Conservation (phyloP, 345 rosid species). For the Excoecaria cochinchinensis region DNA sequence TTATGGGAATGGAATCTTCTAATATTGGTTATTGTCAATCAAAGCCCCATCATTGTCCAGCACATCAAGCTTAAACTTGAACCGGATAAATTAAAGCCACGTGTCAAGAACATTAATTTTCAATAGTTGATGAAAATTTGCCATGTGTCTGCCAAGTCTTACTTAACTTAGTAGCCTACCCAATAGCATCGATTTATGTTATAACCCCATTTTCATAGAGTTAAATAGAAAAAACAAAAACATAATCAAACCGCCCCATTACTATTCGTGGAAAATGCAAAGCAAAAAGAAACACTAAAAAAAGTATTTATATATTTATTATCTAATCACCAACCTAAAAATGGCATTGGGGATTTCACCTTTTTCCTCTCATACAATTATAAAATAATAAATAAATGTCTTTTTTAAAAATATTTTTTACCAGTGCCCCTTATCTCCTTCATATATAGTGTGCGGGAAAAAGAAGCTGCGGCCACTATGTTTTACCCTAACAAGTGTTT, state of each 20-base stretch:
- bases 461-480: slow-evolving; percentile 20
- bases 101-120: slow-evolving; percentile 11
- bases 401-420: slow-evolving; percentile 3
- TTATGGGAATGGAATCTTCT: slow-evolving; percentile 24
- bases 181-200: slow-evolving; percentile 11
- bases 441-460: not conserved
- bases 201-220: not conserved
- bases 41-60: slow-evolving; percentile 26
- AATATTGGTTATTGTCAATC: not conserved
- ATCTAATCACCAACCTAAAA: not conserved
- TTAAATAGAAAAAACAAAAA: not conserved
- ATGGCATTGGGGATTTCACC: slow-evolving; percentile 18
- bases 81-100: slow-evolving; percentile 34
- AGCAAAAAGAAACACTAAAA: slow-evolving; percentile 12
- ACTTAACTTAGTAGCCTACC: not conserved
- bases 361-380: not conserved
- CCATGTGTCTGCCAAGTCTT: slow-evolving; percentile 1
- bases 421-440: not conserved
- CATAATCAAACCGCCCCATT: slow-evolving; percentile 26
- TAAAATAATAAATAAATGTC: slow-evolving; percentile 19
- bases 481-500: slow-evolving; percentile 24
- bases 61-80: slow-evolving; percentile 22
- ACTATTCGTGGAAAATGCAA: slow-evolving; percentile 16
- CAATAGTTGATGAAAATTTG: not conserved
- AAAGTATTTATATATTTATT: too few species aligned